Conservation (phyloP, 805 yeast species). For the Metschnikowia lunata region DNA sequence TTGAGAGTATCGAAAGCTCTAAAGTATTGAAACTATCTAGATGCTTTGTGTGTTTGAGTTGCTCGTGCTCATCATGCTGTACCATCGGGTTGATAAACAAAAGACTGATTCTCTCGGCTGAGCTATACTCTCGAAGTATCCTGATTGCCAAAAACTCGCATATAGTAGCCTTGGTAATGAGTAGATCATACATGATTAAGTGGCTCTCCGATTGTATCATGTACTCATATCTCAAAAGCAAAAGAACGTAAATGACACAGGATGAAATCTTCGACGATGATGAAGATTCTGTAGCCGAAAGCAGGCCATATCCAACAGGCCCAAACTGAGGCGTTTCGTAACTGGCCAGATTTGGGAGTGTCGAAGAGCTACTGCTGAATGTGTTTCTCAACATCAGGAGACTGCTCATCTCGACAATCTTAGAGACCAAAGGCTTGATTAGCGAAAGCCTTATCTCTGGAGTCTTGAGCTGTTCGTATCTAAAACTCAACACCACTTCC, state of each 20-base stretch:
- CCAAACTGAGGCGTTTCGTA: slow-evolving; percentile 20
- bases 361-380: slow-evolving; percentile 20
- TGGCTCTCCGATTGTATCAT: slow-evolving; percentile 37
- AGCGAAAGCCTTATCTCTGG: slow-evolving; percentile 48
- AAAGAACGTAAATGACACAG: slow-evolving; percentile 28
- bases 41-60: slow-evolving; percentile 18
- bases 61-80: slow-evolving; percentile 14
- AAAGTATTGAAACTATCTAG: slow-evolving; percentile 39
- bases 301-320: slow-evolving; percentile 14
- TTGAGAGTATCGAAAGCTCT: slow-evolving; percentile 50
- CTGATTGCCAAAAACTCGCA: slow-evolving; percentile 53
- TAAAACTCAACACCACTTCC: slow-evolving; percentile 41
- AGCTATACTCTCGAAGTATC: slow-evolving; percentile 43
- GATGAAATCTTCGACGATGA: slow-evolving; percentile 15
- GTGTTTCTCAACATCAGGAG: slow-evolving; percentile 30
- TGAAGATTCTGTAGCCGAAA: background rate
- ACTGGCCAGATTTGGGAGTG: slow-evolving; percentile 4
- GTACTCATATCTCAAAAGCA: slow-evolving; percentile 36
- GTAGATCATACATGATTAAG: slow-evolving; percentile 32
- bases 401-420: slow-evolving; percentile 36
- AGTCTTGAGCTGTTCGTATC: slow-evolving; percentile 47
- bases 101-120: slow-evolving; percentile 40
- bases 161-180: slow-evolving; percentile 43
- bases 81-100: slow-evolving; percentile 46
- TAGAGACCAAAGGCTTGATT: slow-evolving; percentile 43